Base-by-base conservation (phyloP, 495 filamentous ascomycete genomes). In the Hypoxylon rickii region DNA sequence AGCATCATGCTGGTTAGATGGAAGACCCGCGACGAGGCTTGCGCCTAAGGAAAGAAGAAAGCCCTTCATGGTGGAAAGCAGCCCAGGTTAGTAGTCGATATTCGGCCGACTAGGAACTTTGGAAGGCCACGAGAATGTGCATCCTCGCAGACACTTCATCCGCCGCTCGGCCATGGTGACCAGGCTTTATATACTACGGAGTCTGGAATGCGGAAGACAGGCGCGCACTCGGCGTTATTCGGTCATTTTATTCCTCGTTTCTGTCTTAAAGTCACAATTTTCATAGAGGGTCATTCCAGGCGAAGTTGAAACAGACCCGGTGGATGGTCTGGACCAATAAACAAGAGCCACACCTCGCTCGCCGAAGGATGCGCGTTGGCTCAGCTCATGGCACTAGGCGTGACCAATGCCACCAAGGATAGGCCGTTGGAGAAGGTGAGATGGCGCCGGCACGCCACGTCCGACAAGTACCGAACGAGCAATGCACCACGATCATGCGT, bases 1-100 rank as follows among this genome's bases (percentile, higher is more conserved):
- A 10, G 24, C 45, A 44, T 36, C 15, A 4, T 46, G 39, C 12
- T n/a, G 36, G 0, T 29, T 37, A n/a, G 63, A 45, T 17, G 66
- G 66, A 3, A 64, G 57, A 6, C 44, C 57, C 3, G 53, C 56
- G 41, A 45, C 66, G 15, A 69, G 37, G 29, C 49, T 44, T 48
- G 60, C 63, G 31, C 53, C 40, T 37, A 66, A 38, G 17, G 55
- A 43, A 22, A 66, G 47, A 13, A 66, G 54, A 51, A 66, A 18
- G 50, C 40, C 48, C 59, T 62, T 69, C 66, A 69, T 66, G 39
- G 17, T 13, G 32, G 36, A 2, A 32, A 12, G 22, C 24, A 12
- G 20, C 20, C 39, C 13, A 24, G 6, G 10, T 19, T 47, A 51
- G 11, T 18, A 13, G 10, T 31, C n/a, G n/a, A n/a, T n/a, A n/a